phyloP scores from a whole-genome alignment of 139 green algal genomes.

The Coccomyxa sp. region DNA sequence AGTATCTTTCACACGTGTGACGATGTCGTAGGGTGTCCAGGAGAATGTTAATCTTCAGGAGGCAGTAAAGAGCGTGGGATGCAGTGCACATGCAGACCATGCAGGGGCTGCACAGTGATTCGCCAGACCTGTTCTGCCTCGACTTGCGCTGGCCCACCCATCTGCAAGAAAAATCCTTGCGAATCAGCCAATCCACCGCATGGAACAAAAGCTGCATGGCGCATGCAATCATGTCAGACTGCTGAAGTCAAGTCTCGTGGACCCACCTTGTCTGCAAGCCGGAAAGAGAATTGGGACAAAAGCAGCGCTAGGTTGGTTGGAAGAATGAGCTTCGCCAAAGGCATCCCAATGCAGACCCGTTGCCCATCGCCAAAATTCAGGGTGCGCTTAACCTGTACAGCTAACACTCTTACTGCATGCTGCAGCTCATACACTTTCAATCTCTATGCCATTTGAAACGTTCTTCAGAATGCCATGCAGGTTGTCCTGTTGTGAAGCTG shows the following conservation, averaged over 20 bases:
- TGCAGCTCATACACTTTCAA: too few relatives aligned
- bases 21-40: too few relatives aligned
- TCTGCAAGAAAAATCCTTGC: background rate
- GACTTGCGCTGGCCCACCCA: background rate
- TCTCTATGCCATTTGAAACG: too few relatives aligned
- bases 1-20: too few relatives aligned
- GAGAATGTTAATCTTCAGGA: too few relatives aligned
- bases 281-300: conserved; percentile 34
- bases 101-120: background rate
- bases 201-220: background rate
- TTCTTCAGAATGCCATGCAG: too few relatives aligned
- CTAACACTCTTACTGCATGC: background rate
- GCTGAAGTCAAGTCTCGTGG: background rate
- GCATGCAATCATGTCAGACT: background rate
- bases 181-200: background rate
- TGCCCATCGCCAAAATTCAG: conserved; percentile 48
- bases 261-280: conserved; percentile 31
- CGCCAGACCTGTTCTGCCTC: background rate
- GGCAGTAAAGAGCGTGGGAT: background rate
- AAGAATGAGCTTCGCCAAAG: conserved; percentile 51
- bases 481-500: too few relatives aligned
- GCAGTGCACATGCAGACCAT: background rate
- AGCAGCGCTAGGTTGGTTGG: conserved; percentile 33
- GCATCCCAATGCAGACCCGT: conserved; percentile 59
- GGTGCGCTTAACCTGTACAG: conserved; percentile 21